Evolutionary conservation across 2,329 filamentous ascomycete genomes (phyloP), one percentile per base, ranked within the genome.

Genomic region (Gyromitra esculenta): DNA sequence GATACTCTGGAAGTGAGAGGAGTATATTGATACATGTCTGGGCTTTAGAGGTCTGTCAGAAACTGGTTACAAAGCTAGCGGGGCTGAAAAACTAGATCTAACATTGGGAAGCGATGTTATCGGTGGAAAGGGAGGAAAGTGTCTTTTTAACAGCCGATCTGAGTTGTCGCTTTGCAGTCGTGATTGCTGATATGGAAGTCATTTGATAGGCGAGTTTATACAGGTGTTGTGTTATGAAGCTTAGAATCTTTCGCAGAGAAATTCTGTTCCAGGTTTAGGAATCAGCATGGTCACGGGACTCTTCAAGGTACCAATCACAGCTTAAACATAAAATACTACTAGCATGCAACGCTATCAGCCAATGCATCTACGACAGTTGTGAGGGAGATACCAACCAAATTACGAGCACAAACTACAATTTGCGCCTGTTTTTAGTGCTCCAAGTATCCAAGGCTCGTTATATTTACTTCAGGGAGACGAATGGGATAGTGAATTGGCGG

Each of bases 1-100:
- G 85, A 83, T 97, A 99, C 57, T 81, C 80, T 15, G 80, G 79
- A 43, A 81, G 73, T n/a, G 75, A 73, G 3, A 79, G 45, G 18
- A 80, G 59, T 9, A 62, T 65, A 37, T 77, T 60, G 21, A 70
- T 37, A 31, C 76, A 78, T 66, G 43, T 75, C 43, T 79, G 56
- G 39, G 79, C 76, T 79, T 76, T 68, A 64, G 9, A 37, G 11
- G 18, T 45, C 18, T 9, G 59, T 54, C 21, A 69, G 66, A 52
- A 60, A 25, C 50, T 25, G 5, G 25, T 41, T 18, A 37, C 11
- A 15, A 31, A 21, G 15, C 18, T 48, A 48, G 9, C 21, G 11
- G 21, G 35, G 35, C 18, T 35, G 37, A 25, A 39, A 35, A 21
- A 35, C 18, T 9, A 39, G 13, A 31, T 7, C 63, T 65, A 45